Evolutionary conservation across 208 protist genomes (phyloP).

Genomic region (Angomonas ambiguus): DNA sequence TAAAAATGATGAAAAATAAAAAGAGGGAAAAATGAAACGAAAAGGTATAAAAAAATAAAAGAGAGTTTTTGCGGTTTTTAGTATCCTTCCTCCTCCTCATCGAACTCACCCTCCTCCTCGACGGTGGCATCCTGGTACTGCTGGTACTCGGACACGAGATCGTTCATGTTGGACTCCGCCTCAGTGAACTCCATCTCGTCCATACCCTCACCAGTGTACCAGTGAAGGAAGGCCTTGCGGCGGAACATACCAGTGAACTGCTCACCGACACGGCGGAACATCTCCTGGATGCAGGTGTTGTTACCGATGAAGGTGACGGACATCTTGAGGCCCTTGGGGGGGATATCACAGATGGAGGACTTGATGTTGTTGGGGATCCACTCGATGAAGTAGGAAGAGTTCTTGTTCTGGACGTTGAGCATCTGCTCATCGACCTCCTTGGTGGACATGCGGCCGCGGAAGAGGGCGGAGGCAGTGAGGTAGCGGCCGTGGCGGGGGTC

Average conservation of each 20-base stretch:
- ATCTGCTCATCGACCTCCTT: conserved; percentile 79
- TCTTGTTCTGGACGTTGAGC: conserved; percentile 66
- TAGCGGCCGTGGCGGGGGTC: conserved; percentile 47
- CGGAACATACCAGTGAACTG: conserved; percentile 99
- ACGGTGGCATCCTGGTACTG: conserved; percentile 90
- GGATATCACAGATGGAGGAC: conserved; percentile 88
- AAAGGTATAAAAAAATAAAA: background rate
- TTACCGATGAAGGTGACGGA: conserved; percentile 94
- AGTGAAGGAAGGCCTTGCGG: conserved; percentile 99
- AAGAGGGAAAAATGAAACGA: background rate
- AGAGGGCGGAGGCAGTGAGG: conserved; percentile 80
- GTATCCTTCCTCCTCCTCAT: conserved; percentile 12
- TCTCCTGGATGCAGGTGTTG: conserved; percentile 92
- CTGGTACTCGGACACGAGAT: conserved; percentile 46
- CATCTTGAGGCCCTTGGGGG: conserved; percentile 92
- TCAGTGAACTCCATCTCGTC: conserved; percentile 90
- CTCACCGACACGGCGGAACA: conserved; percentile 91
- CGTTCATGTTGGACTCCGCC: conserved; percentile 91
- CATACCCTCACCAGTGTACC: conserved; percentile 97
- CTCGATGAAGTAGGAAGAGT: conserved; percentile 95
- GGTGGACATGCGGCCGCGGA: conserved; percentile 93
- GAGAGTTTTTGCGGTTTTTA: background rate
- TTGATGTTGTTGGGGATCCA: conserved; percentile 73
- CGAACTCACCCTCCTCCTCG: conserved; percentile 85
- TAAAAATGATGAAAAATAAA: background rate